Evolutionary conservation across 306 rosid species (phyloP), one percentile per base, ranked within the genome.

Genomic region (Datisca glomerata): DNA sequence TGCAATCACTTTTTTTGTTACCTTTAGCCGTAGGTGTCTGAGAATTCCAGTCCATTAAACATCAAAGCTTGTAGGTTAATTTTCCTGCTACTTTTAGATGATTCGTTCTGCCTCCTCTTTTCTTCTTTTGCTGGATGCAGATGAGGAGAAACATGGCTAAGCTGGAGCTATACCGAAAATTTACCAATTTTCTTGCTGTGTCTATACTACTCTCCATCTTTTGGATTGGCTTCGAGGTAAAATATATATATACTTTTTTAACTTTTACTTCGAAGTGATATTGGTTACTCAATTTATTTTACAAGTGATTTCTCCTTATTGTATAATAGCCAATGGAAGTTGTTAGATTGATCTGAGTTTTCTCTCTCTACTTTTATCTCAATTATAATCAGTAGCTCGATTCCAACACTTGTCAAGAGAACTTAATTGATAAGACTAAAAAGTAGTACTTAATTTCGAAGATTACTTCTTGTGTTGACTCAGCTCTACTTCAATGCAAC

Each of bases 141-240:
- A 53, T 71, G 14, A 75, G 75, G 86, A 78, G 94, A 73, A 86
- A 86, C 60, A 43, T 64, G 66, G 86, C 86, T 21, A 86, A 86
- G 62, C 68, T 86, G 65, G 96, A 81, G 72, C 82, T 86, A 16
- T 86, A 81, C 70, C 67, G 92, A 24, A 86, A 86, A 63, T 86
- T 86, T 64, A 81, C 96, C 41, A 86, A 86, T 65, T 70, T 75
- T 15, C 94, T 86, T 45, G 96, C 91, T 10, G 79, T 81, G 38
- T 73, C 66, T 47, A 85, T 86, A 49, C 75, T 86, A 18, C 78
- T 86, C 27, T 86, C 96, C 22, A 83, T 86, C 53, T 81, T 92
- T 20, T 86, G 94, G 96, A 75, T 79, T 64, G 92, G 96, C 64
- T 86, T 86, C 68, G 96, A 86, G 96, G 96, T 86, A 78, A n/a